Evolutionary conservation across 805 yeast species (phyloP).

Genomic region (Nakazawaea wickerhamii): DNA sequence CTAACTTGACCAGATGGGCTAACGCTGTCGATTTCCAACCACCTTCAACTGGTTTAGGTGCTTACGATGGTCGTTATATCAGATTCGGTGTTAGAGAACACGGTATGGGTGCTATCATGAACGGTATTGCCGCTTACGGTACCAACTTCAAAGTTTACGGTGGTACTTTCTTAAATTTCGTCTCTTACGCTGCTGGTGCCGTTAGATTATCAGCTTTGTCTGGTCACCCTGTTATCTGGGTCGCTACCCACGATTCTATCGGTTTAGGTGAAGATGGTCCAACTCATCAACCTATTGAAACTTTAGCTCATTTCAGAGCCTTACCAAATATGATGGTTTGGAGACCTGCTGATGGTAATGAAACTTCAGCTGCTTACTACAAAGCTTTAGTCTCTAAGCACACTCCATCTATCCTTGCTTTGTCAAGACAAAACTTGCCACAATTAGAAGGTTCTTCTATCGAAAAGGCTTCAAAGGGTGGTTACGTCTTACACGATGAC

Average conservation of each 20-base stretch:
- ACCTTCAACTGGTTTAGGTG: slow-evolving; percentile 72
- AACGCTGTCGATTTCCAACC: slow-evolving; percentile 91
- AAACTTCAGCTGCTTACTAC: slow-evolving; percentile 77
- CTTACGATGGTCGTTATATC: slow-evolving; percentile 86
- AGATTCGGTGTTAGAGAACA: slow-evolving; percentile 99
- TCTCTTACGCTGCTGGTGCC: slow-evolving; percentile 80
- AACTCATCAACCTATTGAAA: slow-evolving; percentile 90
- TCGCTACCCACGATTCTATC: slow-evolving; percentile 86
- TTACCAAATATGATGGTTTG: slow-evolving; percentile 76
- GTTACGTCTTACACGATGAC: slow-evolving; percentile 67
- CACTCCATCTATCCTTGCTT: slow-evolving; percentile 72
- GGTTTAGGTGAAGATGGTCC: slow-evolving; percentile 94
- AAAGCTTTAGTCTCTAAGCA: slow-evolving; percentile 53
- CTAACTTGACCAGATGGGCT: slow-evolving; percentile 87
- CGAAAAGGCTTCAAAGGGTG: slow-evolving; percentile 94
- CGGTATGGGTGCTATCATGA: slow-evolving; percentile 97
- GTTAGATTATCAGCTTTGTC: slow-evolving; percentile 79
- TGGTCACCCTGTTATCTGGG: slow-evolving; percentile 80
- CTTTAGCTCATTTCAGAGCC: slow-evolving; percentile 83
- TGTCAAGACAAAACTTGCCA: slow-evolving; percentile 84
- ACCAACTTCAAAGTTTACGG: slow-evolving; percentile 87
- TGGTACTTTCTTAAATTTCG: slow-evolving; percentile 96
- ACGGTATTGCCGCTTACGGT: slow-evolving; percentile 92
- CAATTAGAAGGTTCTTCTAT: slow-evolving; percentile 90
- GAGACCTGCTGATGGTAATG: slow-evolving; percentile 95